phyloP scores from a whole-genome alignment of 257 asterid species.

The Salvia miltiorrhiza region DNA sequence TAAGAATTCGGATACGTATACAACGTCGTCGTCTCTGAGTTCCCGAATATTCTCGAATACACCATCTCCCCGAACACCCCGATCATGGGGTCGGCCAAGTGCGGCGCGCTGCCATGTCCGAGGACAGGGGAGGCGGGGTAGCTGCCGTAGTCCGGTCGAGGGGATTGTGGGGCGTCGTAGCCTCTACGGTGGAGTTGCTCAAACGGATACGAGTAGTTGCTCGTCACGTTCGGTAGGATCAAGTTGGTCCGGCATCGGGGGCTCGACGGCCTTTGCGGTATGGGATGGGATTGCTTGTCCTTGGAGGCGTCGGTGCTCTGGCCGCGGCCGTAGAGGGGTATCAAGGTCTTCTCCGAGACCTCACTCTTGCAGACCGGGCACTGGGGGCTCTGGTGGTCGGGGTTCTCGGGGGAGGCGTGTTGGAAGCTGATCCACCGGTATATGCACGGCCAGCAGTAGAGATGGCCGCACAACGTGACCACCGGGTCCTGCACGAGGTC shows the following conservation, averaged over 20 bases:
- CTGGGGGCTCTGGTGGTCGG: slow-evolving; percentile 38
- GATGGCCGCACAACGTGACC: slow-evolving; percentile 84
- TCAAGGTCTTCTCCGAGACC: slow-evolving; percentile 50
- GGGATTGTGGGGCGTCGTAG: slow-evolving; percentile 15
- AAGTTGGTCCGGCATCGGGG: slow-evolving; percentile 32
- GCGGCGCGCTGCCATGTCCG: slow-evolving; percentile 19
- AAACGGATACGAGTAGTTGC: slow-evolving; percentile 10
- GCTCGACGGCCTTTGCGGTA: slow-evolving; percentile 60
- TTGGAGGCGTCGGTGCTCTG: slow-evolving; percentile 30
- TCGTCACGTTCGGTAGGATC: slow-evolving; percentile 15
- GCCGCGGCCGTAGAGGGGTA: slow-evolving; percentile 78
- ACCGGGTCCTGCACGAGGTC: slow-evolving; percentile 72
- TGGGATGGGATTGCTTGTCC: slow-evolving; percentile 25
- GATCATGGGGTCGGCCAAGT: slow-evolving; percentile 39
- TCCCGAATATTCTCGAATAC: slow-evolving; percentile 50
- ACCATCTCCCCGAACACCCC: slow-evolving; percentile 69
- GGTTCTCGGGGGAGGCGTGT: slow-evolving; percentile 22
- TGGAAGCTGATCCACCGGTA: slow-evolving; percentile 64
- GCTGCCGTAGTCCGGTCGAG: slow-evolving; percentile 8
- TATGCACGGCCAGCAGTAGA: slow-evolving; percentile 87
- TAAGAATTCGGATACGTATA: slow-evolving; percentile 52
- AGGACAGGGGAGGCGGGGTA: slow-evolving; percentile 20
- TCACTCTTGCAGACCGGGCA: slow-evolving; percentile 78
- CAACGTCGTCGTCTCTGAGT: slow-evolving; percentile 38
- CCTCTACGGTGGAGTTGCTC: slow-evolving; percentile 32